These are phyloP conservation scores for Zelonia costaricensis DNA, from an alignment of 208 protist species.

Conservation along the genomic window DNA sequence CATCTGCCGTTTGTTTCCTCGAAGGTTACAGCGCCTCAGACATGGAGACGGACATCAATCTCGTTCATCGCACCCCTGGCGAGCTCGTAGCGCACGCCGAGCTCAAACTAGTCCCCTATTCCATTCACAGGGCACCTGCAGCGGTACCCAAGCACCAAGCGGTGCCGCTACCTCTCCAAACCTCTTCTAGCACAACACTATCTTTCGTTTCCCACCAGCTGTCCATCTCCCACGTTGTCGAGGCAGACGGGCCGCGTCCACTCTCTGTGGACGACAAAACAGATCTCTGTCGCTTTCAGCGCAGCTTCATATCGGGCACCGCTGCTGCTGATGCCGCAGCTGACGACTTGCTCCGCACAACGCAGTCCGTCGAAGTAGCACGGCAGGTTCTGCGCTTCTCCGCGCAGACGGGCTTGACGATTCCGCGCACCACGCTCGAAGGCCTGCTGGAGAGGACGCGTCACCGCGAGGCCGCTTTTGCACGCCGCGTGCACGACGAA, in stretches of 20 bases:
- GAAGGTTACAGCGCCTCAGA: conserved; percentile 52
- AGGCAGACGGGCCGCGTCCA: background rate
- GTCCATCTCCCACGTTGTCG: conserved; percentile 12
- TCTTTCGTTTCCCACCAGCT: background rate
- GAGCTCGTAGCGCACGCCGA: conserved; percentile 24
- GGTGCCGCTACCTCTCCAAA: background rate
- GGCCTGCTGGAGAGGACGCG: conserved; percentile 2
- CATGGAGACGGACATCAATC: conserved; percentile 31
- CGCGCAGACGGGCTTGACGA: conserved; percentile 16
- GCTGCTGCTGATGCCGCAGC: conserved; percentile 6
- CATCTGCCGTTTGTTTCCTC: conserved; percentile 49
- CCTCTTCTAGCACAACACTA: background rate
- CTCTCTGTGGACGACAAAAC: background rate
- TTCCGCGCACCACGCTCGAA: conserved; percentile 19
- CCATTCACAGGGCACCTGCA: background rate
- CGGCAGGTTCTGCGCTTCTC: conserved; percentile 12
- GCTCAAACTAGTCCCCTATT: conserved; percentile 45
- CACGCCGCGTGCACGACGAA: background rate
- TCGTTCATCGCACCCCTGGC: conserved; percentile 8
- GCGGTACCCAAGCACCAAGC: background rate
- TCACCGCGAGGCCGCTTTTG: background rate
- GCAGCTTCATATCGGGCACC: background rate
- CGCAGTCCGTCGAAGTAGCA: conserved; percentile 20
- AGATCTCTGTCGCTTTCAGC: conserved; percentile 13
- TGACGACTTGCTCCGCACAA: conserved; percentile 24